Base-by-base conservation (phyloP, 2,329 filamentous ascomycete genomes). In the Clonostachys solani region DNA sequence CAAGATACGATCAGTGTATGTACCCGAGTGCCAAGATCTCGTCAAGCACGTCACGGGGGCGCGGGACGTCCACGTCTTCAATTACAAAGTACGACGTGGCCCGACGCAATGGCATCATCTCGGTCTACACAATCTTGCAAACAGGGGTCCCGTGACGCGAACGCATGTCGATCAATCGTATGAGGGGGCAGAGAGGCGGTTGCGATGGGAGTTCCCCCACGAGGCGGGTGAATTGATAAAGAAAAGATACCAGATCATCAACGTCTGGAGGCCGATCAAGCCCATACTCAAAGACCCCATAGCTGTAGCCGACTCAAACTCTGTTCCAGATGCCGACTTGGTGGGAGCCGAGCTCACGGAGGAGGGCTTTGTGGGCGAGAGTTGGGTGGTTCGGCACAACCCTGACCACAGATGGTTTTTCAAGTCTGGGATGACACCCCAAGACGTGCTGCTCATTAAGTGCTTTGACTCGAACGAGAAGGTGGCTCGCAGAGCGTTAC, bases 1-100 rank as follows among this genome's bases (percentile, higher is more conserved):
- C 2, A 72, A 74, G 33, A 84, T 92, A 62, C 76, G 81, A 59
- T 58, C 69, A 5, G 70, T 75, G 6, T 92, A 91, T 65, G 92
- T 92, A 63, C 78, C 83, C 0, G 87, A 91, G 60, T 80, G 88
- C 5, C 83, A 89, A 59, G 66, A 80, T 43, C 62, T 90, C 18
- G 62, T 91, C 0, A 85, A 84, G 48, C 76, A 81, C 5, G 75
- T 61, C 33, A 84, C 80, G 15, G 80, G 80, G 4, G 79, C 74
- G 3, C 60, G 59, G 19, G 71, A 73, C 17, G 62, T 83, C 53
- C 74, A 80, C 66, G 80, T 84, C 58, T 85, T 84, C 58, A 78
- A 83, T 63, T 80, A 84, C 63, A 83, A 78, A 6, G 78, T 85
- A 51, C 65, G 65, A 10, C 67, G 67, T 34, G 56, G 61, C 12